Conservation (phyloP, 768 basidiomycete species). For the Mrakia blollopis region DNA sequence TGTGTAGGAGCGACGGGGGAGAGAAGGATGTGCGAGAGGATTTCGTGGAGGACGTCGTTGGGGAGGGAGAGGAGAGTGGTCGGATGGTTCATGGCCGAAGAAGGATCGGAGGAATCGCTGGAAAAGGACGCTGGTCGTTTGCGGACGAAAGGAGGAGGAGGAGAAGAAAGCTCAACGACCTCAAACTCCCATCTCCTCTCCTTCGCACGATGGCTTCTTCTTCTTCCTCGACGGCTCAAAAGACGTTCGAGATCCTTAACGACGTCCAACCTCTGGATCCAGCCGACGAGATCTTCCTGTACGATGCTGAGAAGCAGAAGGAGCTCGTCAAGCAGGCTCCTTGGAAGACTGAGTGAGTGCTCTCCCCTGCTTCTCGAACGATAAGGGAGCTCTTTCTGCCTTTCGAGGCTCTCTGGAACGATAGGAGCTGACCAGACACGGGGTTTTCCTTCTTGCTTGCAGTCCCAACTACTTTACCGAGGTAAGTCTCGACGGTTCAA, state of each 20-base stretch:
- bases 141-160: no score
- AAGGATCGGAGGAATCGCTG: no score
- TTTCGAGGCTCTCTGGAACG: no score
- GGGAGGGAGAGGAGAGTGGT: no score
- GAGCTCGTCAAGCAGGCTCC: conserved; percentile 64
- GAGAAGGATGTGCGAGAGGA: no score
- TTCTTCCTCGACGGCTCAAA: conserved; percentile 34
- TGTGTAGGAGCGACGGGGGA: no score
- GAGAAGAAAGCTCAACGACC: no score
- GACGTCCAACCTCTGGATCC: conserved; percentile 42
- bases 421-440: not conserved
- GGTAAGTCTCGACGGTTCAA: conserved; percentile 38
- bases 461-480: conserved; percentile 51
- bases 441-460: not conserved
- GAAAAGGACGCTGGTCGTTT: no score
- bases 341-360: conserved; percentile 74
- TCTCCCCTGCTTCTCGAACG: not conserved
- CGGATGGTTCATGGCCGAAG: no score
- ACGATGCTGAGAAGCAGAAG: conserved; percentile 44
- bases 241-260: conserved; percentile 48
- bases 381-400: no score
- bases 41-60: no score
- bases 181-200: not conserved
- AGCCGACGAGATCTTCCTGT: conserved; percentile 43
- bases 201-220: conserved; percentile 16